These are phyloP conservation scores for Drechmeria coniospora DNA, from an alignment of 2,329 filamentous ascomycete genomes.

Conservation along the genomic window DNA sequence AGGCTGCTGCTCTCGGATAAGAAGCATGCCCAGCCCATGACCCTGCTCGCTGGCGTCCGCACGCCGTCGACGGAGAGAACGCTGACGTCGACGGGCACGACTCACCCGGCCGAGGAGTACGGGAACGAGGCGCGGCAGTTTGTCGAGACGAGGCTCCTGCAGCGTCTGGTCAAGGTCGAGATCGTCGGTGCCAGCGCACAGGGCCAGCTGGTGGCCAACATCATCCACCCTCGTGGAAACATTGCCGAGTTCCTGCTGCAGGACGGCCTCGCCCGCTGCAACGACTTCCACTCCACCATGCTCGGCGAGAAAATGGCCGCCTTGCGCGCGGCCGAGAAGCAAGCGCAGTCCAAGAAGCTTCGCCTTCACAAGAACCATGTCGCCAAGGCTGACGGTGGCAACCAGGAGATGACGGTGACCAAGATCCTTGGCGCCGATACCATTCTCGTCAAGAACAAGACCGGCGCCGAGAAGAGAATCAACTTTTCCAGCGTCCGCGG, in stretches of 20 bases:
- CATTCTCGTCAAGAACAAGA: slow-evolving; percentile 71
- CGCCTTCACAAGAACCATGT: slow-evolving; percentile 74
- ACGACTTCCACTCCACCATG: slow-evolving; percentile 89
- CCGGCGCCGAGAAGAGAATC: slow-evolving; percentile 74
- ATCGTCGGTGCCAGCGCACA: slow-evolving; percentile 81
- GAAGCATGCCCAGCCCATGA: slow-evolving; percentile 78
- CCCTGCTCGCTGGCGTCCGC: slow-evolving; percentile 77
- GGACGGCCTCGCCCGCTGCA: slow-evolving; percentile 79
- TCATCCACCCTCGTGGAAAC: slow-evolving; percentile 81
- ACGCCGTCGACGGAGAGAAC: slow-evolving; percentile 79
- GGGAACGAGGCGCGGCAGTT: slow-evolving; percentile 82
- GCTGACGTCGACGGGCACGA: slow-evolving; percentile 61
- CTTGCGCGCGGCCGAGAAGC: slow-evolving; percentile 74
- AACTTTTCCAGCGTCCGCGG: slow-evolving; percentile 87
- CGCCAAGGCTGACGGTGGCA: slow-evolving; percentile 48
- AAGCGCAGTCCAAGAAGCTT: slow-evolving; percentile 60
- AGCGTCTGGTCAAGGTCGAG: slow-evolving; percentile 69
- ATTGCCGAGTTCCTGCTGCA: slow-evolving; percentile 85
- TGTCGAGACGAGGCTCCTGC: slow-evolving; percentile 72
- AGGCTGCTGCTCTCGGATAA: slow-evolving; percentile 66
- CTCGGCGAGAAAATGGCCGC: slow-evolving; percentile 77
- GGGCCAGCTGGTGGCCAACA: slow-evolving; percentile 73
- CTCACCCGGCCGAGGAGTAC: slow-evolving; percentile 73
- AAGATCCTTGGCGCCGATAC: slow-evolving; percentile 84
- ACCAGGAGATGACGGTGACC: slow-evolving; percentile 67